phyloP scores from a whole-genome alignment of 1,284 basidiomycete genomes.

The Porphyrellus sp. region DNA sequence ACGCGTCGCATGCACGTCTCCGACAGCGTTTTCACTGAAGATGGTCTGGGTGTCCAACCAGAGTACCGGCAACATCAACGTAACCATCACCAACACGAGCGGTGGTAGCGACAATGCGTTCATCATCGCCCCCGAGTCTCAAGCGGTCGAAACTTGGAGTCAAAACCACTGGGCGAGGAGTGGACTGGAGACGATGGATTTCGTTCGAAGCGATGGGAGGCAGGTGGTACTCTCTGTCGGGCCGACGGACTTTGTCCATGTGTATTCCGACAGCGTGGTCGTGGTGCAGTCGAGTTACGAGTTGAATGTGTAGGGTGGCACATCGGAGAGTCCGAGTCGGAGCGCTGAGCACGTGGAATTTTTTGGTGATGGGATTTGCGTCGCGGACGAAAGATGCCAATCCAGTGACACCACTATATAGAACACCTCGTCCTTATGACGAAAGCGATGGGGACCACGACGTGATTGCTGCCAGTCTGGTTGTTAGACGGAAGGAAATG shows the following conservation, averaged over 20 bases:
- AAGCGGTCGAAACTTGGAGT: neutral
- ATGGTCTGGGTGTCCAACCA: conserved; percentile 24
- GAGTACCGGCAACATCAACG: neutral
- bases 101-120: neutral
- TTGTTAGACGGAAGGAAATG: too few relatives aligned
- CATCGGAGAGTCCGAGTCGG: too few relatives aligned
- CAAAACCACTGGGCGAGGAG: conserved; percentile 13
- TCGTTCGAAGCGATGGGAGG: conserved; percentile 9
- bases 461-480: too few relatives aligned
- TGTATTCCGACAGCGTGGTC: conserved; percentile 14
- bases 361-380: too few relatives aligned
- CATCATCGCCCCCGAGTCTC: neutral
- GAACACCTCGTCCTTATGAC: too few relatives aligned
- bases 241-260: conserved; percentile 13
- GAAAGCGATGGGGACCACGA: too few relatives aligned
- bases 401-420: too few relatives aligned
- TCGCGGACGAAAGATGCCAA: too few relatives aligned
- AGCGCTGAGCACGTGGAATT: too few relatives aligned
- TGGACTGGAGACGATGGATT: conserved; percentile 8
- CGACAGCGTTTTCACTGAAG: neutral
- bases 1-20: neutral
- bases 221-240: conserved; percentile 7
- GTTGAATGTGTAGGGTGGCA: conserved; percentile 2
- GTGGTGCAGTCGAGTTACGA: too few relatives aligned
- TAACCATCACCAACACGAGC: conserved; percentile 9